Conservation (phyloP, 306 rosid genomes). For the Citrullus amarus region DNA sequence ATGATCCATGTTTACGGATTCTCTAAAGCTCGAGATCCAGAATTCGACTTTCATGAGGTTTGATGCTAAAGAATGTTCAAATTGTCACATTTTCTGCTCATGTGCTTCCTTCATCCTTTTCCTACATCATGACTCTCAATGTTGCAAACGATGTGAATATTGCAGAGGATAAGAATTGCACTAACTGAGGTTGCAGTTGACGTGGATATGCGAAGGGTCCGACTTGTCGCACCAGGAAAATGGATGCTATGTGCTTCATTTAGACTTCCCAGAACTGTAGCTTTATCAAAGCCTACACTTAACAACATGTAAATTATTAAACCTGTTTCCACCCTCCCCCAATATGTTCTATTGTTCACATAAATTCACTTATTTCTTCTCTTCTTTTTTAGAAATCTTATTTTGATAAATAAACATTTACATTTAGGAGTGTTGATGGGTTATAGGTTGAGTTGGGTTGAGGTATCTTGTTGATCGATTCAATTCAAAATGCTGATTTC, state of each 20-base stretch:
- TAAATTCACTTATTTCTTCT: no score
- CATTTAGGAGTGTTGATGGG: no score
- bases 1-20: constrained; percentile 84
- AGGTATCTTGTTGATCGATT: no score
- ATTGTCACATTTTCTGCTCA: background rate
- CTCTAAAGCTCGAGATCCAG: constrained; percentile 92
- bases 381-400: no score
- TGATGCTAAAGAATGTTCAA: background rate
- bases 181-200: constrained; percentile 65
- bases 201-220: constrained; percentile 68
- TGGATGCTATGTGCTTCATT: constrained; percentile 96
- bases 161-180: constrained; percentile 81
- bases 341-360: no score
- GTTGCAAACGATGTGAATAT: background rate
- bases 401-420: no score
- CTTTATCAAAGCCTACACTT: constrained; percentile 36
- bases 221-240: constrained; percentile 89
- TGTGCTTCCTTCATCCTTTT: background rate
- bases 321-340: background rate
- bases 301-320: background rate
- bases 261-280: constrained; percentile 66
- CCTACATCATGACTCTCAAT: background rate
- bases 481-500: no score
- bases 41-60: constrained; percentile 91
- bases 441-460: no score